phyloP scores from a whole-genome alignment of 2,329 filamentous ascomycete genomes.

The Ascochyta clinopodiicola region DNA sequence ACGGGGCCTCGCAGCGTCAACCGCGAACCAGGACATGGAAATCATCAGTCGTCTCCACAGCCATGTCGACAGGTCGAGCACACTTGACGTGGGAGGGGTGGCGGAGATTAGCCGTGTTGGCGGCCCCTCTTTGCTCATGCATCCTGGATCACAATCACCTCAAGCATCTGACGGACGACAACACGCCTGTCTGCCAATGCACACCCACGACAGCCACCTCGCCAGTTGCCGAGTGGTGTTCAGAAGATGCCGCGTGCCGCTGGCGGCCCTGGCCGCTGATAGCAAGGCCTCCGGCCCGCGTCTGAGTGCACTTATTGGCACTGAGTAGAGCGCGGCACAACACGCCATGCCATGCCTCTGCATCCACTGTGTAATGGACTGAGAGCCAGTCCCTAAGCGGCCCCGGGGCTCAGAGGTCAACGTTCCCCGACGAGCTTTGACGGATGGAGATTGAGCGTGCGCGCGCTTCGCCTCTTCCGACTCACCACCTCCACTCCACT shows the following conservation, averaged over 20 bases:
- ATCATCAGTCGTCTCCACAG: constrained; percentile 11
- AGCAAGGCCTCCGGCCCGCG: constrained; percentile 24
- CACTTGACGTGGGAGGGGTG: constrained; percentile 2
- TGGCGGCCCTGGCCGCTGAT: constrained; percentile 19
- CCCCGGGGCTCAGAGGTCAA: constrained; percentile 31
- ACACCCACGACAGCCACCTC: constrained; percentile 1
- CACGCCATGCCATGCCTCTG: constrained; percentile 24
- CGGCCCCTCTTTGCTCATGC: constrained; percentile 17
- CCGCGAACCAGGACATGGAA: constrained; percentile 12
- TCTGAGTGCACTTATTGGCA: constrained; percentile 20
- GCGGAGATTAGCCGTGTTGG: constrained; percentile 22
- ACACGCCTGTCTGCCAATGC: constrained; percentile 6
- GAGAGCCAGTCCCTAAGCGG: constrained; percentile 15
- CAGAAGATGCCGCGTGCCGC: constrained; percentile 25
- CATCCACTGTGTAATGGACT: constrained; percentile 17
- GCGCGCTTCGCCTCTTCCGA: constrained; percentile 28
- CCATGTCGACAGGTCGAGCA: constrained; percentile 11
- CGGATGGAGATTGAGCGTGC: constrained; percentile 29
- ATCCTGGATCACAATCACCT: constrained; percentile 17
- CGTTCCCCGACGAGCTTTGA: constrained; percentile 28
- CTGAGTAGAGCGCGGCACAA: background rate
- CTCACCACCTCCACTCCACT: constrained; percentile 25
- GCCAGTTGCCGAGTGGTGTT: constrained; percentile 21
- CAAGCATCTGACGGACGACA: constrained; percentile 7
- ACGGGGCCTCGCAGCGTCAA: constrained; percentile 11